Base-by-base conservation (phyloP, 805 yeast genomes). In the Kodamaea leandrae region DNA sequence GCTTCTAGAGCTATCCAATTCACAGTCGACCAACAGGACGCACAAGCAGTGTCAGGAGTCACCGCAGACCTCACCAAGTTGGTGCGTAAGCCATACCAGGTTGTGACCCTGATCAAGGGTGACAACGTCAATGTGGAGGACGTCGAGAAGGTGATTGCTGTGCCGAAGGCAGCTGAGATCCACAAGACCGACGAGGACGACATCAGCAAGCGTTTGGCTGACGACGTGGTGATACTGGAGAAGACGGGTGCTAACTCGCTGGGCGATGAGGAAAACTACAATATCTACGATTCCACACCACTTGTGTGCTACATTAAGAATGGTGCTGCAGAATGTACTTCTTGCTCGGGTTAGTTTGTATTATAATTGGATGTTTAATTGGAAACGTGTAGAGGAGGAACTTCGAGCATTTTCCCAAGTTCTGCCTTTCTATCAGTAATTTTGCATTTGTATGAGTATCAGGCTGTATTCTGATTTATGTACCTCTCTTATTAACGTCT, bases 1-100 rank as follows among this genome's bases (percentile, higher is more conserved):
- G 99, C 99, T 15, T 79, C 96, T 32, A 86, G 96, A 38, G 97
- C 99, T 36, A 93, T 93, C 59, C 95, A 91, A 71, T 91, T 89
- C 65, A 68, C 78, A 17, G 72, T 74, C 35, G 77, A 74, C 52
- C 46, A 63, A 63, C 26, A 68, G 70, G 12, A 42, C 10, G 33
- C 45, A n/a, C 23, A 26, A 10, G 14, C 35, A 2, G 15, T 32
- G 8, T 6, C 25, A 6, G 39, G 19, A 5, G 14, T 6, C 26
- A 37, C 36, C 12, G 41, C 32, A 3, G 40, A 36, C 25, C 3
- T 25, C n/a, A 36, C 30, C 10, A 32, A 37, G 7, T 46, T 60
- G 21, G 50, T 54, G 17, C 49, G 66, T 33, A 57, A 52, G 33
- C 52, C 50, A 25, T 62, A 61, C 42, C 27, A 46, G 7, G 57